Conservation (phyloP, 2,329 filamentous ascomycete genomes). For the Xylogone sp. region DNA sequence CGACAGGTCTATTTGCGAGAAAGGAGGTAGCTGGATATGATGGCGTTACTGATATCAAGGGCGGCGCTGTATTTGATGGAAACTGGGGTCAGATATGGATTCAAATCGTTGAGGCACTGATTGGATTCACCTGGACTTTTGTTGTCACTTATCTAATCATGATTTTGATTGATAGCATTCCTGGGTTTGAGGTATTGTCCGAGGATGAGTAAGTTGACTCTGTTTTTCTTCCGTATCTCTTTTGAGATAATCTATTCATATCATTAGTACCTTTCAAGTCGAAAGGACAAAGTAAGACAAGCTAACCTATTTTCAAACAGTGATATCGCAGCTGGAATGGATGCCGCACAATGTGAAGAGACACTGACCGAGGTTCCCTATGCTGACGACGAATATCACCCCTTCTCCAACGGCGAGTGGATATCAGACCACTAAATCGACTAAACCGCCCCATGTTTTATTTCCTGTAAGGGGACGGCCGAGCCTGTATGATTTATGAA, state of each 20-base stretch:
- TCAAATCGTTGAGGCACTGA: slow-evolving; percentile 45
- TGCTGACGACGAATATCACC: slow-evolving; percentile 3
- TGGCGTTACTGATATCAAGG: slow-evolving; percentile 42
- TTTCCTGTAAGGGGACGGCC: no score
- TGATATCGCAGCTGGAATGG: slow-evolving; percentile 43
- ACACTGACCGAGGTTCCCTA: slow-evolving; percentile 30
- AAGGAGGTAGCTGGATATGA: slow-evolving; percentile 47
- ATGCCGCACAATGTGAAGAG: slow-evolving; percentile 48
- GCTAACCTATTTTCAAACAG: slow-evolving; percentile 17
- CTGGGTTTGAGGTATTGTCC: slow-evolving; percentile 48
- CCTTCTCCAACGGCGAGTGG: slow-evolving; percentile 1
- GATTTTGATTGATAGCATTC: slow-evolving; percentile 47
- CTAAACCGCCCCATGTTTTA: no score
- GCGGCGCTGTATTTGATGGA: slow-evolving; percentile 50
- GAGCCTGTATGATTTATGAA: no score
- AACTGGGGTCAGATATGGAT: slow-evolving; percentile 45
- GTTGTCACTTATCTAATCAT: slow-evolving; percentile 43
- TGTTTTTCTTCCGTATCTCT: neutral
- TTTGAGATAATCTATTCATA: no score
- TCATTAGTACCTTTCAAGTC: no score
- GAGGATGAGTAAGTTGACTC: slow-evolving; percentile 43
- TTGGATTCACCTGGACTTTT: slow-evolving; percentile 49
- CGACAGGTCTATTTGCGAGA: slow-evolving; percentile 46
- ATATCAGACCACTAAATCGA: neutral
- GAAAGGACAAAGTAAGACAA: no score